Conservation (phyloP, 1,139 yeast species). For the Candida sp. region DNA sequence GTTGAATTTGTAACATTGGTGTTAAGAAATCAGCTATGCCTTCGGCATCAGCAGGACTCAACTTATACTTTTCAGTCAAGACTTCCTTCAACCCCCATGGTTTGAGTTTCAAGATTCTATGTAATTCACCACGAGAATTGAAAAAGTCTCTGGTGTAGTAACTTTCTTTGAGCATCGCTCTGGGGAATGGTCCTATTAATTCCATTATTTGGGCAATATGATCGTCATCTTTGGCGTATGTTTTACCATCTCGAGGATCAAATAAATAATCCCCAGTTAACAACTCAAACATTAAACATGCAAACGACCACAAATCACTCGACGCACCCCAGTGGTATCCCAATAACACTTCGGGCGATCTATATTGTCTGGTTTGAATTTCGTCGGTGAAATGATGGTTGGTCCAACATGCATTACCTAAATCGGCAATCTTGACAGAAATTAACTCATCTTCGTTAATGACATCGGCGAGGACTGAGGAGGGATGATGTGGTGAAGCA, state of each 20-base stretch:
- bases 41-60: slow-evolving; percentile 50
- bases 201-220: slow-evolving; percentile 49
- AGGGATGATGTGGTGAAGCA: slow-evolving; percentile 6
- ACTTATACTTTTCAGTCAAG: slow-evolving; percentile 57
- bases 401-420: slow-evolving; percentile 51
- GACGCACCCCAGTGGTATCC: slow-evolving; percentile 52
- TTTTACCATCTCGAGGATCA: slow-evolving; percentile 46
- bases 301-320: slow-evolving; percentile 49
- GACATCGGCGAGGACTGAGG: slow-evolving; percentile 9
- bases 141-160: slow-evolving; percentile 43
- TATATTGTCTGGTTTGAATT: slow-evolving; percentile 48
- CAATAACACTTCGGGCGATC: slow-evolving; percentile 45
- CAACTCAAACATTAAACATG: slow-evolving; percentile 43
- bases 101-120: slow-evolving; percentile 52
- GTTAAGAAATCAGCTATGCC: slow-evolving; percentile 60
- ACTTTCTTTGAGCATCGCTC: slow-evolving; percentile 41
- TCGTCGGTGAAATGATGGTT: slow-evolving; percentile 50
- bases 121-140: slow-evolving; percentile 50
- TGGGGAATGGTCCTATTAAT: slow-evolving; percentile 42
- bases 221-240: slow-evolving; percentile 47
- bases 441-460: slow-evolving; percentile 46
- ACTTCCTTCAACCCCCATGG: slow-evolving; percentile 51
- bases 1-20: slow-evolving; percentile 73
- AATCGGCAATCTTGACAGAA: slow-evolving; percentile 48
- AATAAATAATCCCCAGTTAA: slow-evolving; percentile 48